Base-by-base conservation (phyloP, 768 basidiomycete genomes). In the Collybia sordida region DNA sequence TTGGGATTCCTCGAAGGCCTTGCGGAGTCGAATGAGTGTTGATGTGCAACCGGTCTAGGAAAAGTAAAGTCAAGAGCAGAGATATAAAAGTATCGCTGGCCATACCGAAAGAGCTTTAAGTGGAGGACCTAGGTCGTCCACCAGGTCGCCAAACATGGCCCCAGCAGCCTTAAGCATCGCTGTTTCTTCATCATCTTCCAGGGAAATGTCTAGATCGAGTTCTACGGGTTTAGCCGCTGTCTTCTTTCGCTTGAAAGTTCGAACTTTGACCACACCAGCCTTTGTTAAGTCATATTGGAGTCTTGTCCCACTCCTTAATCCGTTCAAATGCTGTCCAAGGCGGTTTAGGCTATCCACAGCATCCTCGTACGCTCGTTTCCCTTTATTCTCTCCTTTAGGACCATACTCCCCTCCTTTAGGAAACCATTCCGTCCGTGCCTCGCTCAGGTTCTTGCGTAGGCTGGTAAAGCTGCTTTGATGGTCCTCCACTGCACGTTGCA, bases 321-420 rank as follows among this genome's bases (percentile, higher is more conserved):
- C 94, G 49, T 88, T 94, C 34, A 99, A 69, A 70, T 98, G 95
- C 62, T 99, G 96, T 1, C 92, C 97, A 4, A 99, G 80, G 15
- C 93, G 75, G 51, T 90, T 95, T 59, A 99, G 73, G 59, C 86
- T 87, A 51, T 85, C 85, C 9, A 98, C 88, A 0, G 90, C 89
- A 53, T 93, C 91, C 54, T 90, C 89, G 51, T 95, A 96, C 0
- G 89, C 85, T 46, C 74, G 72, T 43, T 81, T 69, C 37, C 61
- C 71, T 37, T 65, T 70, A 42, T 60, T 36, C 55, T 59, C 57
- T 18, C 59, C 66, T n/a, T 64, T 54, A n/a, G 49, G 45, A 25
- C 59, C 61, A 17, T 59, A 56, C 15, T 60, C 58, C 31, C 63
- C 55, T 17, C 66, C 63, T 24, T 68, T 67, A 24, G 66, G 64